phyloP scores from a whole-genome alignment of 2,329 filamentous ascomycete genomes.

The Dactylellina sp. region DNA sequence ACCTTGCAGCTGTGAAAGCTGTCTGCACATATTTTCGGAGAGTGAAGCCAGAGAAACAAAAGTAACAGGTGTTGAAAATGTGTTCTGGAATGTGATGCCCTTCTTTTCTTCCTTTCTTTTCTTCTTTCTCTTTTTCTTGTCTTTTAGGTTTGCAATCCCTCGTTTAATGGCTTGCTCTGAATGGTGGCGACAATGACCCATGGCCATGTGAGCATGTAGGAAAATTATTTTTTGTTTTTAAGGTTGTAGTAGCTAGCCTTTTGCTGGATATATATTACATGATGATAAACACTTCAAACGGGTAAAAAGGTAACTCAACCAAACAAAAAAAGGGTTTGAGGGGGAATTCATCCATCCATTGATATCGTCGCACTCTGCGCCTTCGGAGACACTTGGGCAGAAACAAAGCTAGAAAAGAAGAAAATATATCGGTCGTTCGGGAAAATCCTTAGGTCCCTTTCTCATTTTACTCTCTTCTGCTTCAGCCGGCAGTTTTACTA shows the following conservation, averaged over 20 bases:
- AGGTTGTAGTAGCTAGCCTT: conserved; percentile 28
- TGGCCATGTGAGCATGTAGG: background rate
- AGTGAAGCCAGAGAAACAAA: conserved; percentile 4
- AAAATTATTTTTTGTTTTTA: conserved; percentile 33
- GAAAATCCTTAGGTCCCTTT: no score
- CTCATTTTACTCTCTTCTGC: background rate
- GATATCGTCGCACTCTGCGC: conserved; percentile 2
- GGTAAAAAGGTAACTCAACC: conserved; percentile 16
- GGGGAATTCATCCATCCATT: conserved; percentile 9
- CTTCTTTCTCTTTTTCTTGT: background rate
- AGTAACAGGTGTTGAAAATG: conserved; percentile 4
- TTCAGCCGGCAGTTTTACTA: no score
- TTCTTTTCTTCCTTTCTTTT: background rate
- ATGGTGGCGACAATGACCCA: no score
- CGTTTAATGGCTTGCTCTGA: no score
- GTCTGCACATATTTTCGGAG: conserved; percentile 17
- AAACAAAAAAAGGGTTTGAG: conserved; percentile 1
- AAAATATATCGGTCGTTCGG: conserved; percentile 7
- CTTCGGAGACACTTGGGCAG: background rate
- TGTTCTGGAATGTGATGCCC: conserved; percentile 45
- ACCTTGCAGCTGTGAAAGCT: conserved; percentile 15
- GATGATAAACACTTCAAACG: conserved; percentile 37
- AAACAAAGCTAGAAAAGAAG: conserved; percentile 3
- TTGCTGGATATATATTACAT: conserved; percentile 52
- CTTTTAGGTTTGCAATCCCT: no score